Percentiles rank a stretch among this genome's conserved stretches.
phyloP scores from a whole-genome alignment of 768 basidiomycete species.

The Kwoniella shandongensis region DNA sequence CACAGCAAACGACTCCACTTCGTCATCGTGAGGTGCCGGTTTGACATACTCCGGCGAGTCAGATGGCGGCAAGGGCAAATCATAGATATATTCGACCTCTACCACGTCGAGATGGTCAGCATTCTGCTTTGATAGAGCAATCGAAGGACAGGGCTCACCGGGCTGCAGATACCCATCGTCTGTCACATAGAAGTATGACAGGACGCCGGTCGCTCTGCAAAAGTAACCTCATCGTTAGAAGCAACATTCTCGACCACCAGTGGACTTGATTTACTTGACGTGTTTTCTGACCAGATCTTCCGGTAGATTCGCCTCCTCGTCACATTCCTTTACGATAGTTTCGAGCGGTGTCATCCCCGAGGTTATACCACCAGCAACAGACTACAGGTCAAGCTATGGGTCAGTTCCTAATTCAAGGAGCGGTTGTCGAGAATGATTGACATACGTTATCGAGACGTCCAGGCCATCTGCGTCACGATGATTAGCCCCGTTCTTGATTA shows the following conservation, averaged over 20 bases:
- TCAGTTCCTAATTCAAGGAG: not conserved
- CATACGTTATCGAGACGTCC: constrained; percentile 74
- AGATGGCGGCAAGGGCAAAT: constrained; percentile 66
- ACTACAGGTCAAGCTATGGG: constrained; percentile 11
- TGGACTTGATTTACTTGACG: constrained; percentile 54
- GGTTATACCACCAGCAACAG: constrained; percentile 79
- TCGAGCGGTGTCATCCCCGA: constrained; percentile 72
- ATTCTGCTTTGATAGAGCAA: not conserved
- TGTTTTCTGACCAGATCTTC: constrained; percentile 65
- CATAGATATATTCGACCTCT: constrained; percentile 84
- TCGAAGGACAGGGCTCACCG: constrained; percentile 25
- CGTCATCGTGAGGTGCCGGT: constrained; percentile 80
- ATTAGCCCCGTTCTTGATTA: not conserved
- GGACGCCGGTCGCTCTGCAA: constrained; percentile 60
- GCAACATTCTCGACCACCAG: no score
- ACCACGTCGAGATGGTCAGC: constrained; percentile 36
- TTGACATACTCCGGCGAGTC: constrained; percentile 56
- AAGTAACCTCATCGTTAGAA: no score
- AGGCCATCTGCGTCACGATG: constrained; percentile 62
- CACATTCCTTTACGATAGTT: constrained; percentile 81
- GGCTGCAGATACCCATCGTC: constrained; percentile 69
- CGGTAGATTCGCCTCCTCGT: constrained; percentile 84
- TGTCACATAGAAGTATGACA: constrained; percentile 80
- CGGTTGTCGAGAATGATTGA: not conserved
- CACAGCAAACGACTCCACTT: constrained; percentile 91